A percentile compares a stretch with the other conserved stretches of the same genome.
Conservation (phyloP, 208 protist genomes). For the Trypanosoma rangeli region DNA sequence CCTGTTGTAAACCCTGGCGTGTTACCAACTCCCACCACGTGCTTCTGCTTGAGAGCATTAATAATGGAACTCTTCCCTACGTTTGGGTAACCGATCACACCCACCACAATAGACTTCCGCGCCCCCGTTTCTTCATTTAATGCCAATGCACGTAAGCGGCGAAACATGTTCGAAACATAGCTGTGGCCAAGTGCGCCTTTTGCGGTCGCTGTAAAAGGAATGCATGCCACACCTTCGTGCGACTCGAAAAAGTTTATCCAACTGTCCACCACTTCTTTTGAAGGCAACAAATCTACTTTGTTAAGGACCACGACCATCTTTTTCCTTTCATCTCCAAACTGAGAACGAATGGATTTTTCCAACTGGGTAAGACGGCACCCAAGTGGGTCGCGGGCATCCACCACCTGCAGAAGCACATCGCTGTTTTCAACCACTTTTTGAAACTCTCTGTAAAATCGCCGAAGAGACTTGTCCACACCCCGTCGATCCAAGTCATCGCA, state of each 20-base stretch:
- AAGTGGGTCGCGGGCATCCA: slow-evolving; percentile 97
- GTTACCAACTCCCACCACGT: slow-evolving; percentile 90
- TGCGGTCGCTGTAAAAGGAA: slow-evolving; percentile 89
- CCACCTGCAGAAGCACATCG: slow-evolving; percentile 97
- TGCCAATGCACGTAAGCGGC: slow-evolving; percentile 90
- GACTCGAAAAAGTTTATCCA: slow-evolving; percentile 89
- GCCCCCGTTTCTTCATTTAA: slow-evolving; percentile 71
- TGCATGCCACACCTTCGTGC: slow-evolving; percentile 74
- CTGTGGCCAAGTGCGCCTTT: slow-evolving; percentile 57
- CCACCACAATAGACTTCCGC: slow-evolving; percentile 93
- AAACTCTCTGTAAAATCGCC: slow-evolving; percentile 91
- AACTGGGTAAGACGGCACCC: slow-evolving; percentile 94
- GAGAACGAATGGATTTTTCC: slow-evolving; percentile 91
- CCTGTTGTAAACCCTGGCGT: slow-evolving; percentile 95
- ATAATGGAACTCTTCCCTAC: slow-evolving; percentile 98
- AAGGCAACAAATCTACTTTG: slow-evolving; percentile 97
- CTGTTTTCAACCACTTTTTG: slow-evolving; percentile 89
- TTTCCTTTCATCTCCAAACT: slow-evolving; percentile 91
- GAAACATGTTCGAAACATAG: slow-evolving; percentile 85
- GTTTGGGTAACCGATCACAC: slow-evolving; percentile 98
- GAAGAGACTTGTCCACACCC: slow-evolving; percentile 68
- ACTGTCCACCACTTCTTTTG: slow-evolving; percentile 84
- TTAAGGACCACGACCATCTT: slow-evolving; percentile 96
- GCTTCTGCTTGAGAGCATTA: slow-evolving; percentile 96
- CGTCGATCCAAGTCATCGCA: slow-evolving; percentile 57